phyloP scores from a whole-genome alignment of 2,329 filamentous ascomycete genomes.

The Apiospora koreana region DNA sequence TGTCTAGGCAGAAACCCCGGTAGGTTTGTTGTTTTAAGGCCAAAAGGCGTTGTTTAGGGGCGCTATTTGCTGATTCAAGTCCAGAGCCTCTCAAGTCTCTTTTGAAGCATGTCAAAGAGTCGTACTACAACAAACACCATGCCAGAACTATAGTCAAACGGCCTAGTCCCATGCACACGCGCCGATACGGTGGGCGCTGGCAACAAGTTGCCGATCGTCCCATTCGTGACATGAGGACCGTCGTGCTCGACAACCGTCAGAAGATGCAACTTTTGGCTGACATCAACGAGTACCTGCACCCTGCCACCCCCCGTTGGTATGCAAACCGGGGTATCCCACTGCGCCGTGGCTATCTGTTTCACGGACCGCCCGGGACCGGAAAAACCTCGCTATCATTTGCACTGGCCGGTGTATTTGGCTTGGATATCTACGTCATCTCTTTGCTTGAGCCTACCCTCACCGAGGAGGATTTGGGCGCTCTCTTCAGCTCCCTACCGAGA shows the following conservation, averaged over 20 bases:
- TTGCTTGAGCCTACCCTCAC: slow-evolving; percentile 61
- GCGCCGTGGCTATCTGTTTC: slow-evolving; percentile 74
- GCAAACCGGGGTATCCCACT: slow-evolving; percentile 75
- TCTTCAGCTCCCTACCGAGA: slow-evolving; percentile 63
- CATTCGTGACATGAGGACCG: slow-evolving; percentile 71
- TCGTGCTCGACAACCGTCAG: slow-evolving; percentile 68
- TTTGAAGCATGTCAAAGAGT: slow-evolving; percentile 52
- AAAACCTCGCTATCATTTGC: slow-evolving; percentile 71
- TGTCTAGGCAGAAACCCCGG: slow-evolving; percentile 52
- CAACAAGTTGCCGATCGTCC: slow-evolving; percentile 62
- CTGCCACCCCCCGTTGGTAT: slow-evolving; percentile 71
- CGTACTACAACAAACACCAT: slow-evolving; percentile 53
- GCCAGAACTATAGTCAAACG: slow-evolving; percentile 61
- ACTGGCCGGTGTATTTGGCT: slow-evolving; percentile 64
- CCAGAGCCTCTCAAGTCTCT: slow-evolving; percentile 56
- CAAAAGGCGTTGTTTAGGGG: background rate
- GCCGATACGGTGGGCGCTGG: slow-evolving; percentile 52
- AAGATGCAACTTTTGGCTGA: slow-evolving; percentile 69
- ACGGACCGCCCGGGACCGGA: slow-evolving; percentile 74
- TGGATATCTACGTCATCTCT: slow-evolving; percentile 67
- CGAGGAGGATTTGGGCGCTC: slow-evolving; percentile 58
- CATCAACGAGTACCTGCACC: slow-evolving; percentile 77
- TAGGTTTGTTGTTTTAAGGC: slow-evolving; percentile 16
- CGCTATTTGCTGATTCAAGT: background rate
- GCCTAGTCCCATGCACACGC: slow-evolving; percentile 46